Base-by-base conservation (phyloP, 495 filamentous ascomycete genomes). In the Diplogelasinospora grovesii region DNA sequence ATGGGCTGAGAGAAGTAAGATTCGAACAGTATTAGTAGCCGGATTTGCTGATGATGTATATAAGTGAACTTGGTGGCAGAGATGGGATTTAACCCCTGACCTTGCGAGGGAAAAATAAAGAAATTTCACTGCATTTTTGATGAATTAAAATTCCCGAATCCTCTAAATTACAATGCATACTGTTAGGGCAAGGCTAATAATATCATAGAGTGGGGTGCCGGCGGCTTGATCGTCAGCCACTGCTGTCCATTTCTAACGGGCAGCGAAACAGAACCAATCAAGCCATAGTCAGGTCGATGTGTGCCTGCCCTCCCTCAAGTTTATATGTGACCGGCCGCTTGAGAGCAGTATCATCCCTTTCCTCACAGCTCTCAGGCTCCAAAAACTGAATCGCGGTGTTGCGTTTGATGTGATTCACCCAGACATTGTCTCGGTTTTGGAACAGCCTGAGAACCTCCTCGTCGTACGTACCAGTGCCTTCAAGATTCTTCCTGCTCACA, bases 401-500 rank as follows among this genome's bases (percentile, higher is more conserved):
- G 4, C 38, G 44, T 20, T 35, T 24, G 8, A 30, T 41, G 8
- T 23, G 41, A 11, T 9, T 29, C 11, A 32, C n/a, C 31, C 36
- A 50, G 6, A 40, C 16, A 22, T 23, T 35, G 32, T 30, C 15
- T n/a, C 26, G 18, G 26, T 23, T 11, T 24, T 22, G 22, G 33
- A 56, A 46, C 13, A 50, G 21, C 11, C 25, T 9, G 8, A 20
- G 8, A 11, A 50, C 6, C 1, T 3, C 13, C 1, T 39, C 20
- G 20, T 39, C 8, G 13, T 36, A 34, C 3, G 23, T 2, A 35
- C 25, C 27, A 5, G 18, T 7, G n/a, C 20, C 14, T 16, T 54
- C 36, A 6, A 54, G 25, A 11, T 23, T 43, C 41, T 49, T 46
- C 3, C 39, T 26, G 7, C 39, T 27, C 20, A 49, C n/a, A 9